Percentiles rank a stretch among this genome's conserved stretches.
Evolutionary conservation across 306 rosid genomes (phyloP).

Genomic region (Calophaca sinica): DNA sequence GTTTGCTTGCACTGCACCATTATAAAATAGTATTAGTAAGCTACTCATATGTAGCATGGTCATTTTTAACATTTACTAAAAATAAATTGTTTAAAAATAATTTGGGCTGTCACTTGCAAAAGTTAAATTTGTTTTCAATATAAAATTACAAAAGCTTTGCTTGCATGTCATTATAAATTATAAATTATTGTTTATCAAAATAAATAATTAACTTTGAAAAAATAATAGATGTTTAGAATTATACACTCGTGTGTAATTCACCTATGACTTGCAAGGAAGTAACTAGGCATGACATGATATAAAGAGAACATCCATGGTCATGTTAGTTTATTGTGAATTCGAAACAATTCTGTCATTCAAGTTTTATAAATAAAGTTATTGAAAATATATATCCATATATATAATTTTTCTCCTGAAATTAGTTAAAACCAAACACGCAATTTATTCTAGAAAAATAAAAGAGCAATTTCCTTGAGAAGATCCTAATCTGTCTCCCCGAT

Average conservation of each 20-base stretch:
- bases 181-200: no score
- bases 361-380: neutral
- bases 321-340: neutral
- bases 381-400: neutral
- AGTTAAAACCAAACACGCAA: neutral
- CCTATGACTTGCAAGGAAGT: no score
- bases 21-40: neutral
- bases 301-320: neutral
- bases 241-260: neutral
- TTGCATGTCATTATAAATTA: no score
- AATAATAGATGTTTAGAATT: neutral
- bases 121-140: neutral
- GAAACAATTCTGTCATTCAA: neutral
- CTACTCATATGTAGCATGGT: neutral
- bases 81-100: neutral
- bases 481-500: neutral
- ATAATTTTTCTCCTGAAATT: neutral
- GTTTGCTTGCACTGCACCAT: neutral
- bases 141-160: neutral
- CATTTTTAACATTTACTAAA: slow-evolving; percentile 11
- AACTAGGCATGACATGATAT: no score
- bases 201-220: neutral
- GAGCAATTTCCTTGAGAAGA: neutral
- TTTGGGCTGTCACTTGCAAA: neutral
- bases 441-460: neutral